Evolutionary conservation across 305 asterid genomes (phyloP), one percentile per base, ranked within the genome.

Genomic region (Galium porrigens): DNA sequence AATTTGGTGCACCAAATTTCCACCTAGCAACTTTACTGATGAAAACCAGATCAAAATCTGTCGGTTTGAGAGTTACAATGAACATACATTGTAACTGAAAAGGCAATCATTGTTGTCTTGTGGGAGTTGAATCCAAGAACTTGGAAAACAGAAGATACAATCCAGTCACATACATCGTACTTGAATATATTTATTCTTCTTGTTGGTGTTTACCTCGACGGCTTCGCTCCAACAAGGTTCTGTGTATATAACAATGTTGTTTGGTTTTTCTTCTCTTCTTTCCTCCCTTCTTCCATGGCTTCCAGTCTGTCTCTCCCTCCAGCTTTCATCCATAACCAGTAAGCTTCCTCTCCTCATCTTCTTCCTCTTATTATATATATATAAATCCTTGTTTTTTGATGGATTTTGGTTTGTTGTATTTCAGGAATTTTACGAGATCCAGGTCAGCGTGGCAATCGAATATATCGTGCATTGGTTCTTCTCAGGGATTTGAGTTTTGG

Each of bases 361-460:
- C 42, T 57, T 29, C 12, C 4, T 57, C 41, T 0, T 25, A 0
- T 10, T 18, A 29, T 27, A 8, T 29, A 8, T 29, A 12, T 3
- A 8, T 58, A 5, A 30, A 30, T 22, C 4, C 32, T 58, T 25
- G 2, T 1, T 70, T 58, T 70, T 58, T 44, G 39, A 29, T 39
- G 25, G 17, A 33, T 49, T 65, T 29, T 32, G 34, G 11, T 42
- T 36, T 30, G 54, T 65, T 68, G 18, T 68, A 52, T 74, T 74
- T 72, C 83, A 84, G 90, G 71, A 78, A 78, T 65, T 63, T 69
- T 68, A 69, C 73, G 11, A 71, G 55, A 58, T 74, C 72, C 44
- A 67, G 72, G 61, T 63, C 74, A 71, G 65, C 68, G 17, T 41
- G 54, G 34, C 30, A 69, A 27, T 68, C 72, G 37, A 80, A 74